Conservation (phyloP, 225 moss, liverwort and hornwort species). For the Takakia lepidozioides region DNA sequence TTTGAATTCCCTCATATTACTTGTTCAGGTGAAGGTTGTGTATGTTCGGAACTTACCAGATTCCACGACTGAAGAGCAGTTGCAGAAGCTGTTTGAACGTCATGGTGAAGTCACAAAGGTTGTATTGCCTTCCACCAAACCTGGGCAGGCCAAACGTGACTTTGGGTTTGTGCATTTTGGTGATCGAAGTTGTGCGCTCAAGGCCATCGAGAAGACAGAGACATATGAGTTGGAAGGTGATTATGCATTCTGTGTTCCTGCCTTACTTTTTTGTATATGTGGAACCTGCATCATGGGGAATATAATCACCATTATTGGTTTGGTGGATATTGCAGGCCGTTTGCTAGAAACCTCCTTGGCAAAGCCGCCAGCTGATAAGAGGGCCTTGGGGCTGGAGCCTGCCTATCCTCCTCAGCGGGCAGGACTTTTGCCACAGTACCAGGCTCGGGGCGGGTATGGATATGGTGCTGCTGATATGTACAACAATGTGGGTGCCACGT, state of each 20-base stretch:
- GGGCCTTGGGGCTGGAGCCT: conserved; percentile 77
- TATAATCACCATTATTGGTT: neutral
- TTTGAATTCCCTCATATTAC: no score
- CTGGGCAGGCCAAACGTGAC: conserved; percentile 96
- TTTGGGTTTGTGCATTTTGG: conserved; percentile 96
- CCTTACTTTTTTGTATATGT: neutral
- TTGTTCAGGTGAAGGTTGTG: conserved; percentile 89
- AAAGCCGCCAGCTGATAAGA: conserved; percentile 98
- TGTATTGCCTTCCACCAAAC: conserved; percentile 86
- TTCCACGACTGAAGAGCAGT: conserved; percentile 85
- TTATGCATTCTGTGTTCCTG: neutral
- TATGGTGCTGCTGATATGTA: conserved; percentile 81
- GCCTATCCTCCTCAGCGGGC: conserved; percentile 91
- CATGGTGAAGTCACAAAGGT: conserved; percentile 98
- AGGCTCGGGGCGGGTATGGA: conserved; percentile 73
- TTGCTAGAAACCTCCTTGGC: conserved; percentile 90
- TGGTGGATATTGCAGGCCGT: conserved; percentile 49
- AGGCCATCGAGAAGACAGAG: conserved; percentile 95
- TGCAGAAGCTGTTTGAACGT: conserved; percentile 88
- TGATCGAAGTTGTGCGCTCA: conserved; percentile 87
- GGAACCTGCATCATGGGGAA: neutral
- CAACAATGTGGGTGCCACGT: conserved; percentile 60
- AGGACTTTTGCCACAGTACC: conserved; percentile 90
- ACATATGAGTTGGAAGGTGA: conserved; percentile 95
- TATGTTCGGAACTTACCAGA: conserved; percentile 98